phyloP scores from a whole-genome alignment of 345 rosid genomes.

The Microcos paniculata region DNA sequence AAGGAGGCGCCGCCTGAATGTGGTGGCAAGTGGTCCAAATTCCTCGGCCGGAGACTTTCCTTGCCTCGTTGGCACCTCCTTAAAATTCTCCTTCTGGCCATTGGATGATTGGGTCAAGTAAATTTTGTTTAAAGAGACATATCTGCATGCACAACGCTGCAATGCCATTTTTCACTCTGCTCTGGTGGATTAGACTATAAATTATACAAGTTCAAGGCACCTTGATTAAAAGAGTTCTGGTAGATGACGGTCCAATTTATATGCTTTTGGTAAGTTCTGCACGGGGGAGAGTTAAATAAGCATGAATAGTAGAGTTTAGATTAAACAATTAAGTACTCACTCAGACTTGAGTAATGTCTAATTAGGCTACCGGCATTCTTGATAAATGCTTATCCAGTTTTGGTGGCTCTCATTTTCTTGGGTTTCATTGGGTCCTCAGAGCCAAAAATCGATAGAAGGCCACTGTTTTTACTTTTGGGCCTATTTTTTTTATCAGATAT shows the following conservation, averaged over 20 bases:
- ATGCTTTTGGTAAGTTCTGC: not conserved
- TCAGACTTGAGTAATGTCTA: too few relatives aligned
- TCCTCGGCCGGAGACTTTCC: constrained; percentile 53
- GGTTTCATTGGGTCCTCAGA: not conserved
- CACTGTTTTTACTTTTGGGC: not conserved
- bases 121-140: constrained; percentile 1
- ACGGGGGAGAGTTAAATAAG: not conserved
- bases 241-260: not conserved
- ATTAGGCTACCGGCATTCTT: not conserved
- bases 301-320: not conserved
- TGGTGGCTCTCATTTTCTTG: constrained; percentile 12
- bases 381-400: constrained; percentile 2
- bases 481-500: not conserved
- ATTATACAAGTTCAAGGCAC: not conserved
- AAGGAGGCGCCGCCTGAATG: constrained; percentile 62
- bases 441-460: not conserved
- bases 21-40: constrained; percentile 61
- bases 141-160: constrained; percentile 7
- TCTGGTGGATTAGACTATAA: not conserved
- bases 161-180: not conserved
- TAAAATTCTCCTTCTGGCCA: constrained; percentile 36
- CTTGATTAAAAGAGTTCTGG: too few relatives aligned
- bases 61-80: constrained; percentile 2
- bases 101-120: constrained; percentile 2
- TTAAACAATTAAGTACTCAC: not conserved